Evolutionary conservation across 2,329 filamentous ascomycete species (phyloP).

Genomic region (Hypoxylon sp.): DNA sequence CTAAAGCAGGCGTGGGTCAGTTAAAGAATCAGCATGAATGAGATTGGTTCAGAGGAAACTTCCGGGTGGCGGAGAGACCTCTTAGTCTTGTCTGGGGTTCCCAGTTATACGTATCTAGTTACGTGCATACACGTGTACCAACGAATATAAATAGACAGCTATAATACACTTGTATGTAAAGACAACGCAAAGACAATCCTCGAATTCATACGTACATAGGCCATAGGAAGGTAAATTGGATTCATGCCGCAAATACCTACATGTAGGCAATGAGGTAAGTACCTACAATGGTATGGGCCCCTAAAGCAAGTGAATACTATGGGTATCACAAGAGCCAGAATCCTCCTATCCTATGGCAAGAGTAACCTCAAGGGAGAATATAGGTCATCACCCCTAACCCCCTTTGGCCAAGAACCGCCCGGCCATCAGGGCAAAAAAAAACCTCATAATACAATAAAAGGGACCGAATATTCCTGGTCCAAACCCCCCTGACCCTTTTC

Average conservation of each 20-base stretch:
- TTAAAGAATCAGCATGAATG: not conserved
- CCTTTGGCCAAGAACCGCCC: not conserved
- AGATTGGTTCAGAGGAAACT: not conserved
- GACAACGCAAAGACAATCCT: not conserved
- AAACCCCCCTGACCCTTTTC: conserved; percentile 20
- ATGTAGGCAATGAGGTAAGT: not conserved
- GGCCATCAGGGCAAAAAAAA: conserved; percentile 2
- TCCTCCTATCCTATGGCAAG: conserved; percentile 18
- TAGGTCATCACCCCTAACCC: not conserved
- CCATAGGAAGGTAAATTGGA: not conserved
- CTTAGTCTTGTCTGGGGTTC: not conserved
- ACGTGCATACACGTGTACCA: no score
- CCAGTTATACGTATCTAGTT: not conserved
- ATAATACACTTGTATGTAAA: not conserved
- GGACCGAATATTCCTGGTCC: conserved; percentile 26
- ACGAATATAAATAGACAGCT: not conserved
- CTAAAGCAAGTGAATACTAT: conserved; percentile 14
- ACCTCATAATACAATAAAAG: conserved; percentile 7
- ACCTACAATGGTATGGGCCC: not conserved
- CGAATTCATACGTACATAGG: not conserved
- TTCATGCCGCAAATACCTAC: not conserved
- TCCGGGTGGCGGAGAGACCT: not conserved
- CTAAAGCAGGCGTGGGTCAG: not conserved
- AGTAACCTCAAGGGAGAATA: conserved; percentile 4
- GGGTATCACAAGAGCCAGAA: conserved; percentile 14